Evolutionary conservation across 164 flowering plant genomes (phyloP).

Genomic region (Chimonanthus salicifolius): DNA sequence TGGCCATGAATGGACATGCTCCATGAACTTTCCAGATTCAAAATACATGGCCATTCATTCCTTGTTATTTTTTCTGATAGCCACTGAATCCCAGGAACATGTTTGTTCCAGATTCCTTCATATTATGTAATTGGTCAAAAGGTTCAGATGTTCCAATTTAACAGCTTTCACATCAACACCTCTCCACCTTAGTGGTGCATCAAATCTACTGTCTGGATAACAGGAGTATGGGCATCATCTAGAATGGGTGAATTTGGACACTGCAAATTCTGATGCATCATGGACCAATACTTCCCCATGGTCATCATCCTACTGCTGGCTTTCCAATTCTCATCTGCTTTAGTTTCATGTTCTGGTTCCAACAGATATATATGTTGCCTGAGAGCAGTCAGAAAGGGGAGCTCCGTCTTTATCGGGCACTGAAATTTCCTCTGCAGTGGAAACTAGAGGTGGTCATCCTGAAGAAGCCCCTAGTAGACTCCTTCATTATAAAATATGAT

Average conservation of each 20-base stretch:
- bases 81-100: no score
- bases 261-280: not conserved
- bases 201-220: not conserved
- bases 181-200: not conserved
- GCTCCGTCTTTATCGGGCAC: slow-evolving; percentile 71
- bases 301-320: not conserved
- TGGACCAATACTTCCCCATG: not conserved
- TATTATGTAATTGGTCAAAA: not conserved
- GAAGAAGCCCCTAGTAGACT: slow-evolving; percentile 80
- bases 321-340: not conserved
- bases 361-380: slow-evolving; percentile 95
- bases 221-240: not conserved
- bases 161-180: not conserved
- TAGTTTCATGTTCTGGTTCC: slow-evolving; percentile 4
- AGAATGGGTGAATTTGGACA: not conserved
- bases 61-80: not conserved
- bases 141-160: not conserved
- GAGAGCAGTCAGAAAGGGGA: slow-evolving; percentile 84
- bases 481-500: slow-evolving; percentile 47
- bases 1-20: not conserved
- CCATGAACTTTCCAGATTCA: not conserved
- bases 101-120: not conserved
- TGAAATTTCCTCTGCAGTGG: slow-evolving; percentile 81
- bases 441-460: slow-evolving; percentile 59
- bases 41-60: not conserved